These are phyloP conservation scores for Selenicereus undatus DNA, from an alignment of 148 eudicot genomes.

Conservation along the genomic window DNA sequence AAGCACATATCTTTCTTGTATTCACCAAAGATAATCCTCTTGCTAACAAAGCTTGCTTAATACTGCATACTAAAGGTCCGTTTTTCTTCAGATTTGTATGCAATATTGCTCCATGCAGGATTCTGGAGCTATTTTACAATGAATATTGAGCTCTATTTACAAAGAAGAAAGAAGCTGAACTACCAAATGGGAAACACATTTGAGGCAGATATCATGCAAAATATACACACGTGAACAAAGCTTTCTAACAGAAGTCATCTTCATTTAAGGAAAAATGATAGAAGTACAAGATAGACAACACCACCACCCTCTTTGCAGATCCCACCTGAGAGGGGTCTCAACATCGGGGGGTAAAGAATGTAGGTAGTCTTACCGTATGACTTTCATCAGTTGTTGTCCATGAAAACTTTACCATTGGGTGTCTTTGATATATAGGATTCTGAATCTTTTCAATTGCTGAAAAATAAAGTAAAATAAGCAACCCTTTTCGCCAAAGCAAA, in stretches of 20 bases:
- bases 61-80: neutral
- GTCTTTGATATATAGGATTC: conserved; percentile 86
- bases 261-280: neutral
- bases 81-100: too few species aligned
- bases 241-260: neutral
- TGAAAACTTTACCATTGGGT: conserved; percentile 90
- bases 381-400: conserved; percentile 80
- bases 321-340: too few species aligned
- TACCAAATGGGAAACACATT: neutral
- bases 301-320: too few species aligned
- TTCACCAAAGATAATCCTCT: neutral
- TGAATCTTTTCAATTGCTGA: conserved; percentile 71
- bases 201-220: neutral
- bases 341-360: neutral
- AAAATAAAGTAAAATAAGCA: conserved; percentile 17
- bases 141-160: neutral
- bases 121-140: neutral
- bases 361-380: conserved; percentile 57
- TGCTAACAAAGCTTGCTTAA: neutral
- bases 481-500: neutral
- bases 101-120: neutral
- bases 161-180: neutral
- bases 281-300: neutral
- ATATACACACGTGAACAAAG: neutral
- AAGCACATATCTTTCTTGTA: neutral